These are phyloP conservation scores for Aschersonia sp. DNA, from an alignment of 2,329 filamentous ascomycete species.

Conservation along the genomic window DNA sequence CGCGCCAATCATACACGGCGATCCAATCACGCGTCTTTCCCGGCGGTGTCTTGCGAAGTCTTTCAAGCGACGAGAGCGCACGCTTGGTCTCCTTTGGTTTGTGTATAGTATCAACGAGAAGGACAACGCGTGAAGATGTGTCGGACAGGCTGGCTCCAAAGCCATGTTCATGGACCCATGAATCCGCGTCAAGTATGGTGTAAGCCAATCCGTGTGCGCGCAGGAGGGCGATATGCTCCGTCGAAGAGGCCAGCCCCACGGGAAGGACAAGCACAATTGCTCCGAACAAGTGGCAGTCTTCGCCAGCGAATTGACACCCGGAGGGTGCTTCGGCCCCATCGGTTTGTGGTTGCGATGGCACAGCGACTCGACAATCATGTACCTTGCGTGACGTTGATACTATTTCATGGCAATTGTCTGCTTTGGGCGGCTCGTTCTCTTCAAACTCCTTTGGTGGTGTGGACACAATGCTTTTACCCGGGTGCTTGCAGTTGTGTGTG, in stretches of 20 bases:
- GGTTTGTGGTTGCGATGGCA: not conserved
- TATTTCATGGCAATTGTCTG: too few species aligned
- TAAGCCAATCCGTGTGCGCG: slow-evolving; percentile 24
- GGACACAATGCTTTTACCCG: too few species aligned
- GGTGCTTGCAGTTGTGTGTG: too few species aligned
- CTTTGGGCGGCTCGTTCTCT: too few species aligned
- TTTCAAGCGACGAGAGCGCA: slow-evolving; percentile 19
- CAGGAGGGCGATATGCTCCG: slow-evolving; percentile 23
- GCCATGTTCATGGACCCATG: slow-evolving; percentile 14
- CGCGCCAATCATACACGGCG: slow-evolving; percentile 31
- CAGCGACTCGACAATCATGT: too few species aligned
- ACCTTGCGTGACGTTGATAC: too few species aligned
- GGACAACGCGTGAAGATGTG: slow-evolving; percentile 1
- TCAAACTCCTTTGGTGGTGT: too few species aligned
- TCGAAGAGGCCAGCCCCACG: slow-evolving; percentile 18
- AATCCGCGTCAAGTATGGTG: slow-evolving; percentile 17
- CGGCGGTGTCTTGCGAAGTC: slow-evolving; percentile 10
- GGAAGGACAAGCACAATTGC: slow-evolving; percentile 17
- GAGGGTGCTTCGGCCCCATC: not conserved
- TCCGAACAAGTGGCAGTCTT: slow-evolving; percentile 22
- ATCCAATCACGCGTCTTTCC: slow-evolving; percentile 20
- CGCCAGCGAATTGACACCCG: slow-evolving; percentile 17
- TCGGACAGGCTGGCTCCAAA: slow-evolving; percentile 1
- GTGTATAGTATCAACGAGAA: slow-evolving; percentile 27
- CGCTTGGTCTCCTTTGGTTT: slow-evolving; percentile 14